Base-by-base conservation (phyloP, 345 rosid genomes). In the Acer yangbiense region DNA sequence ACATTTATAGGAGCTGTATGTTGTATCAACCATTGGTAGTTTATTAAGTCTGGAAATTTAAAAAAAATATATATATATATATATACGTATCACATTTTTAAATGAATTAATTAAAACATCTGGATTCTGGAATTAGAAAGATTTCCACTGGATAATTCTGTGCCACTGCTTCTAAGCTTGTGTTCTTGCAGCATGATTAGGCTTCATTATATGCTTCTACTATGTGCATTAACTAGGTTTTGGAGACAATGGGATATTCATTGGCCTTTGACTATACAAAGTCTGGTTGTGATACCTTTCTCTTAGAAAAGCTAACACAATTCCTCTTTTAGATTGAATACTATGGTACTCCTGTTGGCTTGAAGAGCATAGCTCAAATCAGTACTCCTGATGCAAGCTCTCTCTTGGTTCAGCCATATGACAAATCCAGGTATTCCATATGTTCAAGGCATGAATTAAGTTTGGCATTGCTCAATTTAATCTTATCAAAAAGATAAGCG, bases 291-390 rank as follows among this genome's bases (percentile, higher is more conserved):
- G 20, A 57, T 72, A 55, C 7, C 7, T 29, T 77, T 67, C 23
- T 73, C 75, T 74, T 17, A 32, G 27, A 70, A 81, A 55, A 65
- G 8, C 32, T 54, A 62, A 50, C 23, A 62, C 29, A 50, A 68
- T 83, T 83, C 65, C 63, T 39, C 39, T 73, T 83, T 62, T 72
- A 92, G 99, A 96, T 93, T 76, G 99, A 95, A 39, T 95, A 95
- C 80, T 93, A 95, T 80, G 99, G 98, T 81, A 95, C 87, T 83
- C 99, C 95, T 11, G 99, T 91, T 62, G 83, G 91, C 86, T 86
- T 95, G 85, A 95, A 92, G 87, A 92, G 90, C 87, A 86, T 93
- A 13, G 97, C 99, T 72, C 98, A 95, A 86, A 95, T 95, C 80
- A 93, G 85, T 80, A 88, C 94, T 1, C 99, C 99, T 74, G 99